Evolutionary conservation across 225 moss, liverwort and hornwort species (phyloP).

Genomic region (Sphagnum contortum): DNA sequence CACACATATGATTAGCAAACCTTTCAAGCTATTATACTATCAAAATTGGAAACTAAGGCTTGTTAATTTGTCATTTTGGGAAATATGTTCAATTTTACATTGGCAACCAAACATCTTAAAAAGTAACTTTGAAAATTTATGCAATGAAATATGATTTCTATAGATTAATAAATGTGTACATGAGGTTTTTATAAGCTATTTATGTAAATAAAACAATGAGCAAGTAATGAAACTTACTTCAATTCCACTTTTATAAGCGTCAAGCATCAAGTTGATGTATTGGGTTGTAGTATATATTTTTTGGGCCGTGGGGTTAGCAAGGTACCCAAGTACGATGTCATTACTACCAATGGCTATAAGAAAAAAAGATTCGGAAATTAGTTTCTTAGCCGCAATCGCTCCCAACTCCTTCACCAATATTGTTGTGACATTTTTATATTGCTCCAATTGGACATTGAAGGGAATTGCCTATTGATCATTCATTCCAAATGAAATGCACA

Average conservation of each 20-base stretch:
- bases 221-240: conserved; percentile 8
- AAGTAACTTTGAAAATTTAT: too few relatives aligned
- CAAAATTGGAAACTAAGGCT: too few relatives aligned
- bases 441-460: conserved; percentile 24
- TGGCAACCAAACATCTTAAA: too few relatives aligned
- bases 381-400: conserved; percentile 4
- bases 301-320: conserved; percentile 2
- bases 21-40: too few relatives aligned
- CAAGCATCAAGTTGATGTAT: conserved; percentile 13
- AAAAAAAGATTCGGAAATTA: conserved; percentile 29
- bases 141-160: too few relatives aligned
- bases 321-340: conserved; percentile 12
- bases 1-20: too few relatives aligned
- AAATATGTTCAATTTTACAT: too few relatives aligned
- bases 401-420: conserved; percentile 14
- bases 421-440: conserved; percentile 16
- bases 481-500: too few relatives aligned
- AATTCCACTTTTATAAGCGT: conserved; percentile 18
- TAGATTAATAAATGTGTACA: too few relatives aligned
- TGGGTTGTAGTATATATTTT: conserved; percentile 9
- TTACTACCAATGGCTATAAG: conserved; percentile 28
- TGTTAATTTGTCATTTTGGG: too few relatives aligned
- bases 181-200: too few relatives aligned
- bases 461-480: conserved; percentile 16
- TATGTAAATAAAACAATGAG: too few relatives aligned